Conservation (phyloP, 106 monocot genomes). For the Dendrobium nobile region DNA sequence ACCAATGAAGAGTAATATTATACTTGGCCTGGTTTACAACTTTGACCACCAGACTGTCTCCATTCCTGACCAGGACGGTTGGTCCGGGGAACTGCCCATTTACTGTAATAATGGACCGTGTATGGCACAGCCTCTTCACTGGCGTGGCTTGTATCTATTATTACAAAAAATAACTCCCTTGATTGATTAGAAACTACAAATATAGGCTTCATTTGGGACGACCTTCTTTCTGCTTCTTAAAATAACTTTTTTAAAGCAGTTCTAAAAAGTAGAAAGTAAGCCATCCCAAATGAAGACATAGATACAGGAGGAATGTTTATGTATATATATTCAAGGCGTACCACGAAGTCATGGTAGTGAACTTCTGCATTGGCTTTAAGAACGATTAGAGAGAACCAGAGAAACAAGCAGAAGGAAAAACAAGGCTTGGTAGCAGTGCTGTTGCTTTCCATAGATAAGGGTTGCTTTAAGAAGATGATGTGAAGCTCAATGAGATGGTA, state of each 20-base stretch:
- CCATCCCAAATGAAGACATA: no score
- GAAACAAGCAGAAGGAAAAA: neutral
- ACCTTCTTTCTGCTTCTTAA: no score
- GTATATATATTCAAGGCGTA: neutral
- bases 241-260: no score
- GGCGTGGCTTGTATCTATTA: slow-evolving; percentile 43
- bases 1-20: slow-evolving; percentile 74
- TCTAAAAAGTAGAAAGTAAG: no score
- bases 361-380: slow-evolving; percentile 14
- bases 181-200: neutral
- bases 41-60: slow-evolving; percentile 49
- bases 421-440: neutral
- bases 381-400: neutral
- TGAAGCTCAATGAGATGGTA: neutral
- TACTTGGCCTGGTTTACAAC: slow-evolving; percentile 45
- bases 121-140: slow-evolving; percentile 78
- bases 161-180: neutral
- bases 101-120: slow-evolving; percentile 44
- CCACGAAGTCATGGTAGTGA: slow-evolving; percentile 23
- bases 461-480: neutral
- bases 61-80: slow-evolving; percentile 40
- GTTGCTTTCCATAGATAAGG: neutral
- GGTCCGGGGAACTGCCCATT: slow-evolving; percentile 73
- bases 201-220: no score
- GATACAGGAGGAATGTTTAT: neutral